Percentiles rank a stretch among this genome's conserved stretches.
Conservation (phyloP, 208 protist species). For the Trichomonas gallinae region DNA sequence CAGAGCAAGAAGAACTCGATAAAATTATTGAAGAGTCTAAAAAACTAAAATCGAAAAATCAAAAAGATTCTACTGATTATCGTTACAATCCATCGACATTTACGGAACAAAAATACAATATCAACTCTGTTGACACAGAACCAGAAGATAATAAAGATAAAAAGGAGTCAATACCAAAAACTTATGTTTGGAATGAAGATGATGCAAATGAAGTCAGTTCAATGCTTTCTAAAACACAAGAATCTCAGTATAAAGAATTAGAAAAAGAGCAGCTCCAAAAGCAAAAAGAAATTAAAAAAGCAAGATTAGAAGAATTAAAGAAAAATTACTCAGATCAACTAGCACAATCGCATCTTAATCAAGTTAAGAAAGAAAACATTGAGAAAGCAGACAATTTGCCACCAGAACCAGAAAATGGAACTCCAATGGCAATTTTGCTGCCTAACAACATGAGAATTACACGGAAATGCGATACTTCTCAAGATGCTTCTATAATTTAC, state of each 20-base stretch:
- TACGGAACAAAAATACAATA: not conserved
- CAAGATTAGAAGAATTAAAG: not conserved
- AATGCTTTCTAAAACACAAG: not conserved
- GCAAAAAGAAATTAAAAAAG: not conserved
- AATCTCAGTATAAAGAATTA: not conserved
- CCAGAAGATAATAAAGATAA: not conserved
- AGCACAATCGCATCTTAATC: not conserved
- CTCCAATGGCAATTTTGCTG: not conserved
- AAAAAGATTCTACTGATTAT: not conserved
- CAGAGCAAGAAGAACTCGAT: not conserved
- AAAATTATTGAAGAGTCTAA: not conserved
- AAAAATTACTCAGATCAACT: not conserved
- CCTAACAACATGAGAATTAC: not conserved
- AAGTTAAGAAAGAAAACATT: not conserved
- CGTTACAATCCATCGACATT: not conserved
- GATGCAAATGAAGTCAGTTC: not conserved
- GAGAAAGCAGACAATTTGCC: not conserved
- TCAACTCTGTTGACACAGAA: not conserved
- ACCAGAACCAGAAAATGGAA: not conserved
- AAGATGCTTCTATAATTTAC: not conserved
- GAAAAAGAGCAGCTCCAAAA: not conserved
- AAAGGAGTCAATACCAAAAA: not conserved
- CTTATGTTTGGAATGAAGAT: not conserved
- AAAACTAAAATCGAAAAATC: not conserved
- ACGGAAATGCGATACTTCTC: not conserved